phyloP scores from a whole-genome alignment of 148 eudicot species.

The Drosera capensis region DNA sequence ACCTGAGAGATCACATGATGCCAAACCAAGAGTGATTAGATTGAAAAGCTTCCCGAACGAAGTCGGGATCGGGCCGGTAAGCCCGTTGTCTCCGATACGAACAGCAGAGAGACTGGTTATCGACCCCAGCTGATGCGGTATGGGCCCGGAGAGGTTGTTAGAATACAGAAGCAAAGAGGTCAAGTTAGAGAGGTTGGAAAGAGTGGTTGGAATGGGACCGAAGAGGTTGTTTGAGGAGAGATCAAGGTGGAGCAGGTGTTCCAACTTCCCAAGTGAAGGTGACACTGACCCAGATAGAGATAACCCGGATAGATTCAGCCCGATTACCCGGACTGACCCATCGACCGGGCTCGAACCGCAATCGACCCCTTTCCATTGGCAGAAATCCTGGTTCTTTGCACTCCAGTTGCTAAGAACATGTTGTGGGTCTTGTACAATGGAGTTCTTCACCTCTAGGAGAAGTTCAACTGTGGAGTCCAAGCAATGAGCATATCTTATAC shows the following conservation, averaged over 20 bases:
- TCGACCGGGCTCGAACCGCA: conserved; percentile 18
- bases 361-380: conserved; percentile 60
- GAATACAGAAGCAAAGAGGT: conserved; percentile 50
- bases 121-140: conserved; percentile 59
- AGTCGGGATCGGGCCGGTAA: conserved; percentile 50
- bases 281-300: conserved; percentile 62
- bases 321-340: conserved; percentile 23
- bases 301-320: conserved; percentile 49
- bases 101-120: conserved; percentile 36
- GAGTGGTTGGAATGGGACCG: conserved; percentile 87
- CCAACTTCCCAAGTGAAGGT: conserved; percentile 35
- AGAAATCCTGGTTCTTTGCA: conserved; percentile 27
- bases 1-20: conserved; percentile 62
- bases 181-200: conserved; percentile 57
- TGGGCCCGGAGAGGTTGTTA: conserved; percentile 62
- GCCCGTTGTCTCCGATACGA: conserved; percentile 70
- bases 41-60: conserved; percentile 44
- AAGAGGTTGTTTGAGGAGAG: conserved; percentile 54
- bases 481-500: conserved; percentile 3
- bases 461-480: conserved; percentile 11
- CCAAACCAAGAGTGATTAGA: conserved; percentile 56
- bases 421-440: conserved; percentile 48
- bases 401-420: conserved; percentile 49
- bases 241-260: conserved; percentile 64
- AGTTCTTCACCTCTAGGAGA: conserved; percentile 45